These are phyloP conservation scores for barley (Hordeum vulgare) DNA, from an alignment of 176 grass and related monocot species.

Conservation along the genomic window MorexV3_pseudomolecules_assembly NC_058523.1:187879663-187880162, in stretches of 20 bases:
- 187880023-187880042: conserved; percentile 16
- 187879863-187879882: conserved; percentile 37
- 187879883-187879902: background rate
- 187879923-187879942: background rate
- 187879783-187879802: background rate
- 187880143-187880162: background rate
- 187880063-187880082: conserved; percentile 10
- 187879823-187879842: conserved; percentile 15
- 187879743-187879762: background rate
- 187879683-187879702: background rate
- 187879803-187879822: background rate
- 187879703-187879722: background rate
- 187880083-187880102: background rate
- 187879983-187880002: background rate
- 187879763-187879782: conserved; percentile 22
- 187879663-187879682: background rate
- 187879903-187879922: background rate
- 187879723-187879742: background rate
- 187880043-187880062: background rate
- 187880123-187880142: too few species aligned
- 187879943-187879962: background rate
- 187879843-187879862: conserved; percentile 6
- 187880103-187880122: background rate
- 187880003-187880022: background rate
- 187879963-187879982: background rate